Percentiles rank a stretch among this genome's conserved stretches.
These are phyloP conservation scores for Chytridiales sp. DNA, from an alignment of 371 early-diverging fungal genomes.

Conservation along the genomic window DNA sequence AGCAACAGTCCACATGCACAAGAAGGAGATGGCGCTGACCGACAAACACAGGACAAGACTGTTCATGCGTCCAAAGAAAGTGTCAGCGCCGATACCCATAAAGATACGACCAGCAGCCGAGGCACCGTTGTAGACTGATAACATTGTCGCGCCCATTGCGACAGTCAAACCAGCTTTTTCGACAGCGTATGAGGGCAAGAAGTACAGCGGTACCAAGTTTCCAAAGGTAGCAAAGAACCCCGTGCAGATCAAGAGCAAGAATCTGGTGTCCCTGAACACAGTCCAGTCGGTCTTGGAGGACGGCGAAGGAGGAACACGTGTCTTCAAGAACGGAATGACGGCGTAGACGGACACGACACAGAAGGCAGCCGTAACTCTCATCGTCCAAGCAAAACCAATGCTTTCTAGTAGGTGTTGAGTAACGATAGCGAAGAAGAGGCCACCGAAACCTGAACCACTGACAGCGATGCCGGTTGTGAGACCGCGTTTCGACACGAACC, in stretches of 20 bases:
- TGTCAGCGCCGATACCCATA: conserved; percentile 21
- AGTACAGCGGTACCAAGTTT: conserved; percentile 17
- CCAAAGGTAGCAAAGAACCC: conserved; percentile 22
- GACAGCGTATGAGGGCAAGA: conserved; percentile 9
- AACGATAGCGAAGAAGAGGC: conserved; percentile 60
- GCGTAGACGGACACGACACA: conserved; percentile 46
- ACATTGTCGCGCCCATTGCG: conserved; percentile 6
- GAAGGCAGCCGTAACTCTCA: conserved; percentile 62
- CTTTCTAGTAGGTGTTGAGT: conserved; percentile 51
- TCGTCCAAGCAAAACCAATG: conserved; percentile 64
- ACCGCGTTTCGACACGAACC: conserved; percentile 70
- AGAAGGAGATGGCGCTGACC: conserved; percentile 14
- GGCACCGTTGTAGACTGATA: conserved; percentile 21
- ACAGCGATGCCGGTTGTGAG: conserved; percentile 77
- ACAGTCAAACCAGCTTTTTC: conserved; percentile 2
- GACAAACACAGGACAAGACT: conserved; percentile 14
- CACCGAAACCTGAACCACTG: conserved; percentile 61
- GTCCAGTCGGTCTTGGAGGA: conserved; percentile 11
- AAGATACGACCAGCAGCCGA: conserved; percentile 22
- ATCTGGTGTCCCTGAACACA: conserved; percentile 17
- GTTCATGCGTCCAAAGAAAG: conserved; percentile 22
- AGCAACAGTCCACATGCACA: conserved; percentile 1
- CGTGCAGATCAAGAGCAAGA: conserved; percentile 12
- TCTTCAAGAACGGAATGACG: neutral
- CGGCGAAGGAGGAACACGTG: conserved; percentile 12